phyloP scores from a whole-genome alignment of 495 filamentous ascomycete genomes.

The Tuber borchii region DNA sequence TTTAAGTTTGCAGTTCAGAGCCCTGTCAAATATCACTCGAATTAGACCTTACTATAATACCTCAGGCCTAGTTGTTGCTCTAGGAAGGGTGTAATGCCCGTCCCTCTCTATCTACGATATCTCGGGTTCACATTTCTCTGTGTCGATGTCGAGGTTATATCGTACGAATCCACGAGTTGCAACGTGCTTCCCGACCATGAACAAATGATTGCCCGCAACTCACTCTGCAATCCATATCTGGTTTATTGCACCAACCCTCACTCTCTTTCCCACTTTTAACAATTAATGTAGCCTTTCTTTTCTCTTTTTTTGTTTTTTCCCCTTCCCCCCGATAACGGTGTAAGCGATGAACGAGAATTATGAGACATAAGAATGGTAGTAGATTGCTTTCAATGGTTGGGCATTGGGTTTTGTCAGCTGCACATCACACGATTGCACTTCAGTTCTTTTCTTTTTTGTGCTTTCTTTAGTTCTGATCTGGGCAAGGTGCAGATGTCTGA shows the following conservation, averaged over 20 bases:
- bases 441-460: no score
- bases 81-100: background rate
- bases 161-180: no score
- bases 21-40: background rate
- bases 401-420: no score
- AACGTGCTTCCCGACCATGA: background rate
- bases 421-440: no score
- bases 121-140: background rate
- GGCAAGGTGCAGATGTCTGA: no score
- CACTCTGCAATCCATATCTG: background rate
- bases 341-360: no score
- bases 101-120: background rate
- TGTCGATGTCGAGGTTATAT: background rate
- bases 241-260: background rate
- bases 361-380: no score
- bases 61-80: background rate
- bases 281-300: background rate
- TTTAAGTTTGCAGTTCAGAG: background rate
- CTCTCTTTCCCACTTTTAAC: background rate
- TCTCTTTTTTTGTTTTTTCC: background rate
- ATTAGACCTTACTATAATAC: background rate
- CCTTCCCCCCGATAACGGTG: background rate
- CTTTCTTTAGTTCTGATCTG: no score
- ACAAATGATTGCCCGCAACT: background rate
- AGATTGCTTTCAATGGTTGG: no score